Percentiles rank a stretch among this genome's conserved stretches.
These are phyloP conservation scores for Malassezia equina DNA, from an alignment of 1,284 basidiomycete species.

Conservation along the genomic window DNA sequence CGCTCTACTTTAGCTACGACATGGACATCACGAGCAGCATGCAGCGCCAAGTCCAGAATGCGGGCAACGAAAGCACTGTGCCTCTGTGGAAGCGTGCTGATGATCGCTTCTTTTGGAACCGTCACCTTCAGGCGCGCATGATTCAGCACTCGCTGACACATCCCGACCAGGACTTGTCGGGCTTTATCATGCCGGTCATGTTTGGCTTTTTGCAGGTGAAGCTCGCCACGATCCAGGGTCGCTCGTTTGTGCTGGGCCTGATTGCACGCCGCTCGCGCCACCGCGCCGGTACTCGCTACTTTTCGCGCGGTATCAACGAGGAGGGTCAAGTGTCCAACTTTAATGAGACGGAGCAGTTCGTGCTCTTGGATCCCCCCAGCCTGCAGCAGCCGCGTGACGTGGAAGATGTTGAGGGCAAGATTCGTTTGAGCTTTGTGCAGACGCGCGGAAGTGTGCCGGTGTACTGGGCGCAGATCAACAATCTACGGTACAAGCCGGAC, in stretches of 20 bases:
- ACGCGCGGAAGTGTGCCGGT: conserved; percentile 86
- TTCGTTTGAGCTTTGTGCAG: conserved; percentile 65
- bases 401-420: conserved; percentile 54
- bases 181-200: conserved; percentile 69
- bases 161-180: conserved; percentile 56
- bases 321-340: conserved; percentile 52
- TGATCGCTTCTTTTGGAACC: conserved; percentile 98
- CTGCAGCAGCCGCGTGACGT: conserved; percentile 40
- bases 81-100: conserved; percentile 66
- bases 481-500: conserved; percentile 90
- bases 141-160: conserved; percentile 20
- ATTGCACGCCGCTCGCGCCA: conserved; percentile 85
- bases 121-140: conserved; percentile 52
- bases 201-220: conserved; percentile 67
- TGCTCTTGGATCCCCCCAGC: conserved; percentile 48
- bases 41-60: conserved; percentile 64
- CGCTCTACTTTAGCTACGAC: conserved; percentile 80
- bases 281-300: conserved; percentile 92
- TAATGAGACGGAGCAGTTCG: conserved; percentile 54
- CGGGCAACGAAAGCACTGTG: conserved; percentile 51
- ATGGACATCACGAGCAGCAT: conserved; percentile 81
- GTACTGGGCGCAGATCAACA: conserved; percentile 96
- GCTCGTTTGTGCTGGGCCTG: conserved; percentile 71
- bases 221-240: conserved; percentile 64
- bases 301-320: conserved; percentile 80